A percentile compares a stretch with the other conserved stretches of the same genome.
phyloP scores from a whole-genome alignment of 208 protist species.

The Trypanosoma lewisi region DNA sequence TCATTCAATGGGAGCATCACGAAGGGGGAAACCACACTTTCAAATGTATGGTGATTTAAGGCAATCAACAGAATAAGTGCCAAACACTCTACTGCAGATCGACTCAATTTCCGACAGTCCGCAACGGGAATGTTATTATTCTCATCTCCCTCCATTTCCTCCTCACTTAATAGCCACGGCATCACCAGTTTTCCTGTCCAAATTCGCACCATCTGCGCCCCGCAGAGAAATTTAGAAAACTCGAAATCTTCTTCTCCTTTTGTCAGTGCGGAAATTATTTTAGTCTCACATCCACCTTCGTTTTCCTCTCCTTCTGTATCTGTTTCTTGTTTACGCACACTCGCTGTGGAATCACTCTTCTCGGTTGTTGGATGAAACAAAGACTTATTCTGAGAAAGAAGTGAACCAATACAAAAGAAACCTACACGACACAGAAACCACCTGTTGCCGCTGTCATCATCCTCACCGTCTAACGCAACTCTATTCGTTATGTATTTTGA shows the following conservation, averaged over 20 bases:
- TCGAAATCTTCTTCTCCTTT: constrained; percentile 4
- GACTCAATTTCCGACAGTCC: constrained; percentile 18
- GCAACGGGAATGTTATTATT: neutral
- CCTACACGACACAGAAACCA: constrained; percentile 20
- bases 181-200: constrained; percentile 21
- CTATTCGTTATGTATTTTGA: constrained; percentile 1
- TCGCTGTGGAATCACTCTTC: neutral
- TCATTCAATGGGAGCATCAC: constrained; percentile 16
- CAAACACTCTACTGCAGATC: constrained; percentile 22
- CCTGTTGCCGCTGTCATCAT: neutral
- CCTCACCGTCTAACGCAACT: neutral
- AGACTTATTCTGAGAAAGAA: constrained; percentile 12
- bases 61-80: constrained; percentile 12
- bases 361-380: neutral
- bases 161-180: constrained; percentile 23
- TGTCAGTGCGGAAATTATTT: neutral
- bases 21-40: neutral
- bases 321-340: neutral
- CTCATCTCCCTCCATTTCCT: neutral
- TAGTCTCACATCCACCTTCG: too few species aligned
- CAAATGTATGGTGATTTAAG: constrained; percentile 6
- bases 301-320: neutral
- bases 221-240: constrained; percentile 5
- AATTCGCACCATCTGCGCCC: constrained; percentile 4
- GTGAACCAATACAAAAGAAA: constrained; percentile 23